Evolutionary conservation across 2,329 filamentous ascomycete species (phyloP), one percentile per base, ranked within the genome.

Genomic region (Sporothrix protearum): DNA sequence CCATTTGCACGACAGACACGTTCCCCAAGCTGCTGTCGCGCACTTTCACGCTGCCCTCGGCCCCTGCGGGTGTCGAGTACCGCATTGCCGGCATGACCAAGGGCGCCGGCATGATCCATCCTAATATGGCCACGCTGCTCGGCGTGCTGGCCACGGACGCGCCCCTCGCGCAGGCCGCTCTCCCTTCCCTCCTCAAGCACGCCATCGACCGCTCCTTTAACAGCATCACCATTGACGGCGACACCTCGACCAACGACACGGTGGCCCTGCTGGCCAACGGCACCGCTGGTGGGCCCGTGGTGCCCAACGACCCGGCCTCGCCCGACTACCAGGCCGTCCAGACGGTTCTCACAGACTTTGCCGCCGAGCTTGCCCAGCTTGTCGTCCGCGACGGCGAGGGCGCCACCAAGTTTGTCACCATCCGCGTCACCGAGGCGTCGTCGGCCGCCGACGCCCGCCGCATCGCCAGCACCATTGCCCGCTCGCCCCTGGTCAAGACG

Each of bases 31-130:
- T 99, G 75, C 85, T 95, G 76, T 97, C 94, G 25, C 89, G 87
- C 76, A 89, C 89, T 16, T 99, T 98, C 82, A 89, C 85, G 36
- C 88, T 99, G 42, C 94, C 96, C 3, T 94, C 69, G 39, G 39
- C 92, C 1, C 92, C 92, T 3, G 89, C 92, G 0, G 85, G 85
- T 22, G 84, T 88, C 67, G 89, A 91, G 79, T 99, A 97, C 83
- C 87, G 88, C 76, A 91, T 99, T 67, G 94, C 93, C 14, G 96
- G 96, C 76, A 96, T 97, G 89, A 97, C 95, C 78, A 99, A 99
- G 84, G 96, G 96, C 71, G 96, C 96, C 5, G 96, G 96, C 78
- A 99, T 99, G 96, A 97, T 99, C 80, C 94, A 97, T 79, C 96
- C 96, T 64, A 98, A 99, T 84, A 97, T 99, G 94, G 96, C 94